These are phyloP conservation scores for Medicago ruthenica DNA, from an alignment of 306 rosid species.

Conservation along the genomic window DNA sequence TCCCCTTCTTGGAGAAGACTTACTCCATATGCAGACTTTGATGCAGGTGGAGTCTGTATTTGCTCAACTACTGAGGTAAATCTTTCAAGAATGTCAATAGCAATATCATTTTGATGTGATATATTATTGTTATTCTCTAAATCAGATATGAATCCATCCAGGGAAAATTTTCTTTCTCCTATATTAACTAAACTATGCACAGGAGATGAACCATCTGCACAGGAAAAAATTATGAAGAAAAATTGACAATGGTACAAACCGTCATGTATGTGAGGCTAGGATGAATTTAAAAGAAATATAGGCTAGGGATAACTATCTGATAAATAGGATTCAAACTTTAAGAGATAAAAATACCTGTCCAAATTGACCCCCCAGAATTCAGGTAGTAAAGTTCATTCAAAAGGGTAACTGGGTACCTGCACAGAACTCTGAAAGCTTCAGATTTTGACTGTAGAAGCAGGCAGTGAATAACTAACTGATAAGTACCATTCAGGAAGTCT, in stretches of 20 bases:
- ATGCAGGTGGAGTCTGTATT: slow-evolving; percentile 54
- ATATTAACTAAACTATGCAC: slow-evolving; percentile 55
- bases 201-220: slow-evolving; percentile 82
- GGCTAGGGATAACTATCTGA: slow-evolving; percentile 5
- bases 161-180: slow-evolving; percentile 71
- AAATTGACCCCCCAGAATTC: slow-evolving; percentile 87
- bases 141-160: slow-evolving; percentile 61
- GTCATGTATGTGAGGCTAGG: slow-evolving; percentile 18
- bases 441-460: slow-evolving; percentile 23
- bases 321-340: slow-evolving; percentile 21
- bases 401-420: slow-evolving; percentile 93
- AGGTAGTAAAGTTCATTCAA: slow-evolving; percentile 91
- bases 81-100: slow-evolving; percentile 77
- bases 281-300: slow-evolving; percentile 14
- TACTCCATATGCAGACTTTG: slow-evolving; percentile 80
- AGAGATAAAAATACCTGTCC: slow-evolving; percentile 77
- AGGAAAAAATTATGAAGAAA: slow-evolving; percentile 23
- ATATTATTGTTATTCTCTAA: slow-evolving; percentile 42
- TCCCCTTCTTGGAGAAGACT: slow-evolving; percentile 88
- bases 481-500: slow-evolving; percentile 94
- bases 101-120: slow-evolving; percentile 65
- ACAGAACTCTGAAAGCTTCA: slow-evolving; percentile 43
- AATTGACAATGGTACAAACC: slow-evolving; percentile 28
- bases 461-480: slow-evolving; percentile 38
- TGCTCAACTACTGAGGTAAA: slow-evolving; percentile 69